Conservation (phyloP, 2,329 filamentous ascomycete species). For the Triangularia verruculosa region DNA sequence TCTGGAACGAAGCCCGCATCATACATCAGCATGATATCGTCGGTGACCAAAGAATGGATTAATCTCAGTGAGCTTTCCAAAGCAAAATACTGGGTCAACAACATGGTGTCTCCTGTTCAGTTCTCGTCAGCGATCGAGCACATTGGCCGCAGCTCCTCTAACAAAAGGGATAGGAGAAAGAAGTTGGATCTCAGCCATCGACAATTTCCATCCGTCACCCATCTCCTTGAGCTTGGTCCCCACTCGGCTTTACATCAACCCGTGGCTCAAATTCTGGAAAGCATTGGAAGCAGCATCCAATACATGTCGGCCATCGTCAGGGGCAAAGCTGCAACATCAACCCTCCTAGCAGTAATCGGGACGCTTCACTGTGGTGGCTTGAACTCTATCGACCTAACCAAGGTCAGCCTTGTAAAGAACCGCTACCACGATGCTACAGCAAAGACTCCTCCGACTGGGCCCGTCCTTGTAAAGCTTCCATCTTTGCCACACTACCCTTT, state of each 20-base stretch:
- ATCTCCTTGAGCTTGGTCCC: constrained; percentile 31
- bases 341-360: constrained; percentile 13
- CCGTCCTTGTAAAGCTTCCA: constrained; percentile 28
- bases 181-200: not conserved
- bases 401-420: not conserved
- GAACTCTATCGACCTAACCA: not conserved
- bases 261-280: constrained; percentile 28
- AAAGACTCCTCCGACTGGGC: constrained; percentile 28
- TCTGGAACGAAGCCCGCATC: not conserved
- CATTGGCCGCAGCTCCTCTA: constrained; percentile 19
- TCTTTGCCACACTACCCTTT: constrained; percentile 36
- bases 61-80: not conserved
- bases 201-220: constrained; percentile 20
- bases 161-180: constrained; percentile 18
- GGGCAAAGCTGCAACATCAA: constrained; percentile 23
- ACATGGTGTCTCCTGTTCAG: constrained; percentile 34
- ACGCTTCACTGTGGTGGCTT: not conserved
- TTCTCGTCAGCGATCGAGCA: constrained; percentile 31
- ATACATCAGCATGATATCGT: constrained; percentile 21
- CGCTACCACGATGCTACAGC: constrained; percentile 9
- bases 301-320: constrained; percentile 22
- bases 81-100: constrained; percentile 25
- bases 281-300: constrained; percentile 23
- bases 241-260: constrained; percentile 31
- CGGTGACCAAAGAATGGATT: constrained; percentile 22